These are phyloP conservation scores for Heliamphora pulchella DNA, from an alignment of 179 eudicot species.

Conservation along the genomic window DNA sequence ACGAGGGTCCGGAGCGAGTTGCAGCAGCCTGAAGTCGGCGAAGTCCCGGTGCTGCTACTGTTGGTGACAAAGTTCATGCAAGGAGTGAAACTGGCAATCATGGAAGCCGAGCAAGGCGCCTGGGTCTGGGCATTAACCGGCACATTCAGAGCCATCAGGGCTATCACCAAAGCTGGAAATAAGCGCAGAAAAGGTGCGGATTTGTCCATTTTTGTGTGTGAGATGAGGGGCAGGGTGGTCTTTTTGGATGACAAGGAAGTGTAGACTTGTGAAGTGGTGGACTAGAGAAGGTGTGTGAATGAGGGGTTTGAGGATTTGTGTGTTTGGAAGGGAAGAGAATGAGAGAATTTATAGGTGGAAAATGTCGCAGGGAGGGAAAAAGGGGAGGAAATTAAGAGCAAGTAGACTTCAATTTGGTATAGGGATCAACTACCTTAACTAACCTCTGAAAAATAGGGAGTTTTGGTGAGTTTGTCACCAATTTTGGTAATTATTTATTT, in stretches of 20 bases:
- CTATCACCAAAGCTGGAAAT: slow-evolving; percentile 15
- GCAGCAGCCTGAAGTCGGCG: slow-evolving; percentile 65
- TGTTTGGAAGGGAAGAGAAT: background rate
- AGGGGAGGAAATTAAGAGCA: slow-evolving; percentile 14
- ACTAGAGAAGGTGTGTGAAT: background rate
- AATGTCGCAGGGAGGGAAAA: background rate
- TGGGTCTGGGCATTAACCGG: slow-evolving; percentile 33
- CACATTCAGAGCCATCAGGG: slow-evolving; percentile 10
- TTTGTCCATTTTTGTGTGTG: slow-evolving; percentile 10
- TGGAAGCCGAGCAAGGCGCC: slow-evolving; percentile 49
- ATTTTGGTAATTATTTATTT: background rate
- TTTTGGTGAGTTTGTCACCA: slow-evolving; percentile 21
- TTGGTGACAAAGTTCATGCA: slow-evolving; percentile 57
- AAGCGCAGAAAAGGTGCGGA: background rate
- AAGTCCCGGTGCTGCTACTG: slow-evolving; percentile 32
- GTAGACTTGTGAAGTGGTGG: background rate
- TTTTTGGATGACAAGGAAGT: background rate
- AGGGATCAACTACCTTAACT: slow-evolving; percentile 33
- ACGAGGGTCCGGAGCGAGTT: slow-evolving; percentile 37
- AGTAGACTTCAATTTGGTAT: slow-evolving; percentile 8
- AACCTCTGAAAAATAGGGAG: slow-evolving; percentile 4
- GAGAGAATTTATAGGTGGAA: slow-evolving; percentile 17
- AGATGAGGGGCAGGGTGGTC: background rate
- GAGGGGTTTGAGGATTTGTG: background rate
- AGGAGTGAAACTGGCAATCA: slow-evolving; percentile 54